These are phyloP conservation scores for Ogataea hybrid DNA, from an alignment of 1,139 yeast genomes.

Conservation along the genomic window DNA sequence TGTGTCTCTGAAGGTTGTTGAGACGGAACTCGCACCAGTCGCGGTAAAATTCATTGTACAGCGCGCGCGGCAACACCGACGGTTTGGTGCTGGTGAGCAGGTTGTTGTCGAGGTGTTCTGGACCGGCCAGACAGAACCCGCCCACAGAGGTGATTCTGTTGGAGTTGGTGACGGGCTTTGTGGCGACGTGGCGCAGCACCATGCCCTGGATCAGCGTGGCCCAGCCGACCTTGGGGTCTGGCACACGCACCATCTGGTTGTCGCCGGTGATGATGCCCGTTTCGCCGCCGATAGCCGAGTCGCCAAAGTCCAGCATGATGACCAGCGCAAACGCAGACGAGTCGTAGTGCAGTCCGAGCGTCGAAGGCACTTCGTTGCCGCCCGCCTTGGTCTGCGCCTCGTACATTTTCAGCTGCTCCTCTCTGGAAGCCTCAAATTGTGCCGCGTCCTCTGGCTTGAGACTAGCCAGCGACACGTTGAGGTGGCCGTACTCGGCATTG, in stretches of 20 bases:
- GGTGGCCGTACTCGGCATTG: constrained; percentile 34
- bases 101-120: constrained; percentile 34
- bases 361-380: constrained; percentile 28
- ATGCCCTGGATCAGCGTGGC: constrained; percentile 39
- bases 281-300: constrained; percentile 36
- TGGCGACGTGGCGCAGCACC: constrained; percentile 37
- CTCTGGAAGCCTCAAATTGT: constrained; percentile 13
- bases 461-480: constrained; percentile 35
- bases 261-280: constrained; percentile 36
- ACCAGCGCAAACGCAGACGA: constrained; percentile 35
- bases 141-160: constrained; percentile 34
- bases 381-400: constrained; percentile 15
- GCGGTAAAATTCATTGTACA: constrained; percentile 35
- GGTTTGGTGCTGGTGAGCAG: constrained; percentile 38
- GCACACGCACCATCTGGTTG: constrained; percentile 32
- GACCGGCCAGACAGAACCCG: constrained; percentile 33
- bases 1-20: constrained; percentile 35
- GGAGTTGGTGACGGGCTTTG: constrained; percentile 35
- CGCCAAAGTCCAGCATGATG: constrained; percentile 35
- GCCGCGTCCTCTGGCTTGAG: constrained; percentile 22
- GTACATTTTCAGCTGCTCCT: constrained; percentile 11
- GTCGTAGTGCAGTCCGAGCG: constrained; percentile 37
- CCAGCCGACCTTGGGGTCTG: constrained; percentile 37
- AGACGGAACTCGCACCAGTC: constrained; percentile 38
- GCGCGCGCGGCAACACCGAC: constrained; percentile 35